Conservation (phyloP, 2,329 filamentous ascomycete species). For the Claviceps sp. region DNA sequence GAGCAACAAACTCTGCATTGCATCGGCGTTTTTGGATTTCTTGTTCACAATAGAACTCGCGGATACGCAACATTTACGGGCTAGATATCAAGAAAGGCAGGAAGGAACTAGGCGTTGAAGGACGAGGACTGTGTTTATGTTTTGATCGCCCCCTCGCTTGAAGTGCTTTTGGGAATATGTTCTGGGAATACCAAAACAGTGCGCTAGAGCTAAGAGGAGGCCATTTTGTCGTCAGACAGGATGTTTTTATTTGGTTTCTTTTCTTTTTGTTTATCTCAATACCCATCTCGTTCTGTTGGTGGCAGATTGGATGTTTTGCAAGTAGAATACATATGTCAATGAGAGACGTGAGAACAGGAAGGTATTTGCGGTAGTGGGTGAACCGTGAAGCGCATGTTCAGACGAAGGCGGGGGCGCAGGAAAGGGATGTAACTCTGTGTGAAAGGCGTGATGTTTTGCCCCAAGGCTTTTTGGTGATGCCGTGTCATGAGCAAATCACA, state of each 20-base stretch:
- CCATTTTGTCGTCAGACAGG: not conserved
- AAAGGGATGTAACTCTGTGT: too few species aligned
- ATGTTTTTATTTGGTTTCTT: not conserved
- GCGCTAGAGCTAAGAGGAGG: not conserved
- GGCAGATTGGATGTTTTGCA: not conserved
- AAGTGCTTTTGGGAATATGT: too few species aligned
- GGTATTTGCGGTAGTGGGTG: not conserved
- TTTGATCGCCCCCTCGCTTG: not conserved
- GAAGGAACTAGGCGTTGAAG: not conserved
- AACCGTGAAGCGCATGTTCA: not conserved
- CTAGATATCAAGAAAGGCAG: slow-evolving; percentile 2
- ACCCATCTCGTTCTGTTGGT: not conserved
- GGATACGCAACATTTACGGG: not conserved
- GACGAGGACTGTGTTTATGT: not conserved
- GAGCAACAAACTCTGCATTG: not conserved
- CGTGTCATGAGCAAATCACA: too few species aligned
- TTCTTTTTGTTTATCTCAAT: not conserved
- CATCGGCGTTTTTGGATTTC: slow-evolving; percentile 3
- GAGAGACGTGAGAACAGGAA: not conserved
- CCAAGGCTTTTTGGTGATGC: too few species aligned
- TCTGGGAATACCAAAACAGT: too few species aligned
- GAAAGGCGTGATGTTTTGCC: too few species aligned
- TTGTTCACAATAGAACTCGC: not conserved
- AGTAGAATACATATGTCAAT: not conserved
- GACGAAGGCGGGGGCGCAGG: not conserved